Evolutionary conservation across 805 yeast genomes (phyloP), one percentile per base, ranked within the genome.

Genomic region (Cyberlindnera xishuangbannaensis): DNA sequence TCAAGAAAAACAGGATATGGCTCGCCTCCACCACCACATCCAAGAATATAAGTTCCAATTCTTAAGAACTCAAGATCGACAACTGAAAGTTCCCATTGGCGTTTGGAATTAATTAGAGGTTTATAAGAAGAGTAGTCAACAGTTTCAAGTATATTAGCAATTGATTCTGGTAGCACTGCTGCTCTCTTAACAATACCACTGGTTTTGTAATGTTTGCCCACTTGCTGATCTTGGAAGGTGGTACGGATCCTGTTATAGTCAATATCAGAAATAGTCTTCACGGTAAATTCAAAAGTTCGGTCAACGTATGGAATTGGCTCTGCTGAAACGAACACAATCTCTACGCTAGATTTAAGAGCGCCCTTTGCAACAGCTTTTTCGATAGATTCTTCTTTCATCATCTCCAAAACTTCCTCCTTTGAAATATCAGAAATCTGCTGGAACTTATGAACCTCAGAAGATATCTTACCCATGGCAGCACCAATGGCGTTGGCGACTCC

Each of bases 1-100:
- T 8, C 26, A 13, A 68, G 46, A 35, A 43, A 63, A 7, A 42
- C 44, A 4, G 68, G 48, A 44, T 67, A 64, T 14, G 73, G 72
- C 31, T 57, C 58, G 18, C 73, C 73, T 14, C 73, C 73, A 11
- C 73, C 73, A 5, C 72, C 73, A 48, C 68, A 62, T 5, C 73
- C 73, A 3, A 68, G 53, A 34, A 67, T 64, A 40, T 67, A 67
- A 20, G 61, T 47, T n/a, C 73, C 74, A 28, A 64, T 56, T 15
- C 59, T 45, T 6, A 67, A 38, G 36, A 56, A 61, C 18, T 65
- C 71, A 25, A 51, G 40, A 47, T 67, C 73, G 2, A 45, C 50
- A 38, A 23, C 26, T 14, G 33, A 25, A 2, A 41, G 18, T 12
- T 23, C 20, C 45, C 43, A 41, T 60, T 70, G 25, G 36, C 24